phyloP scores from a whole-genome alignment of 2,329 filamentous ascomycete genomes.

The Penicillium sp. region DNA sequence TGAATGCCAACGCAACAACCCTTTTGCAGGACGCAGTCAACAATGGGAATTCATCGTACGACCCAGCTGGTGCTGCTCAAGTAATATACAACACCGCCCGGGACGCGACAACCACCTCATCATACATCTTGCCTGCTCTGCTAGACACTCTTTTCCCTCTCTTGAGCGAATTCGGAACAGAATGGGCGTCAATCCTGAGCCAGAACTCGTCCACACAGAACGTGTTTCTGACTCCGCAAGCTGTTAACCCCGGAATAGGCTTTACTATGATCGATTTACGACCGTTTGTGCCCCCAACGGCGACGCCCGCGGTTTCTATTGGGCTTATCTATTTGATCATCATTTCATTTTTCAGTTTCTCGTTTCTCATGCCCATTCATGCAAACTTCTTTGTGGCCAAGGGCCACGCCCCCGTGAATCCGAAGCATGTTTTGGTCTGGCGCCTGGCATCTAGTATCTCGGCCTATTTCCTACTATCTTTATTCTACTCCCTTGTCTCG shows the following conservation, averaged over 20 bases:
- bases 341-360: constrained; percentile 63
- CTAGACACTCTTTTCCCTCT: constrained; percentile 46
- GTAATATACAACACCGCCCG: constrained; percentile 54
- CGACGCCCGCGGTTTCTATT: constrained; percentile 57
- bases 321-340: constrained; percentile 66
- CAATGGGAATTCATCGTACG: constrained; percentile 56
- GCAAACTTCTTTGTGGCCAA: constrained; percentile 52
- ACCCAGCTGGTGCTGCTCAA: constrained; percentile 57
- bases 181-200: constrained; percentile 35
- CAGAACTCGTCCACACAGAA: constrained; percentile 37
- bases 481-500: constrained; percentile 61
- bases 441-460: constrained; percentile 53
- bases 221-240: constrained; percentile 43
- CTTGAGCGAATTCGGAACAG: constrained; percentile 45
- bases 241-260: constrained; percentile 53
- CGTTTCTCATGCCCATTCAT: constrained; percentile 63
- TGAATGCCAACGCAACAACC: constrained; percentile 60
- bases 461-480: constrained; percentile 59
- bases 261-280: constrained; percentile 57
- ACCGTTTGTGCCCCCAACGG: constrained; percentile 54
- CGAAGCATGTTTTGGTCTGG: constrained; percentile 57
- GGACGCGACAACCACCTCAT: constrained; percentile 53
- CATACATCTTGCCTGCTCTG: constrained; percentile 53
- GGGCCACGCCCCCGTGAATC: constrained; percentile 55
- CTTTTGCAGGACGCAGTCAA: constrained; percentile 54